Conservation (phyloP, 257 asterid species). For the Gentiana straminea region DNA sequence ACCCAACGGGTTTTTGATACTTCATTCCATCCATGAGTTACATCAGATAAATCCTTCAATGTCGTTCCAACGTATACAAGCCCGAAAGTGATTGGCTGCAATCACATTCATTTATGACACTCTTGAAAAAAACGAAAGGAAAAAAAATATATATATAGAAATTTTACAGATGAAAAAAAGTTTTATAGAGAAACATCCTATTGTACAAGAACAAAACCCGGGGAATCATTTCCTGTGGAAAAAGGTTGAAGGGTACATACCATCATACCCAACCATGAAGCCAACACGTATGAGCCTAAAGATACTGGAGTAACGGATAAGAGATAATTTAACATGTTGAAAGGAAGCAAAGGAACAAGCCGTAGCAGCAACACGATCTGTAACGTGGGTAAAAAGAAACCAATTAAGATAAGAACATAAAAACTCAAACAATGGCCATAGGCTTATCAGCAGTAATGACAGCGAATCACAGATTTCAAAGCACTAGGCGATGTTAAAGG, state of each 20-base stretch:
- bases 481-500: too few species aligned
- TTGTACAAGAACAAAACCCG: background rate
- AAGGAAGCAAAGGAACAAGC: constrained; percentile 91
- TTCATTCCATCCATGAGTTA: constrained; percentile 93
- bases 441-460: background rate
- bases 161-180: background rate
- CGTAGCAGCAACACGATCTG: constrained; percentile 95
- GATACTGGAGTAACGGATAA: constrained; percentile 94
- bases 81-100: constrained; percentile 91
- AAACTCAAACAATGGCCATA: background rate
- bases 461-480: too few species aligned
- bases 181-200: background rate
- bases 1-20: constrained; percentile 91
- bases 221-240: background rate
- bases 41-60: constrained; percentile 91
- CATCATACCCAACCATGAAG: constrained; percentile 99
- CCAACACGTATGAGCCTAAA: constrained; percentile 67
- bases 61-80: constrained; percentile 97
- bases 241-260: constrained; percentile 22
- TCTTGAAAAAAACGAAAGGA: constrained; percentile 3
- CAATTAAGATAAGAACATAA: background rate
- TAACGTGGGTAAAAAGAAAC: constrained; percentile 4
- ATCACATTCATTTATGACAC: constrained; percentile 8
- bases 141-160: background rate
- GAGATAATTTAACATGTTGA: constrained; percentile 92